phyloP scores from a whole-genome alignment of 1,284 basidiomycete genomes.

The Tylopilus microsporus region DNA sequence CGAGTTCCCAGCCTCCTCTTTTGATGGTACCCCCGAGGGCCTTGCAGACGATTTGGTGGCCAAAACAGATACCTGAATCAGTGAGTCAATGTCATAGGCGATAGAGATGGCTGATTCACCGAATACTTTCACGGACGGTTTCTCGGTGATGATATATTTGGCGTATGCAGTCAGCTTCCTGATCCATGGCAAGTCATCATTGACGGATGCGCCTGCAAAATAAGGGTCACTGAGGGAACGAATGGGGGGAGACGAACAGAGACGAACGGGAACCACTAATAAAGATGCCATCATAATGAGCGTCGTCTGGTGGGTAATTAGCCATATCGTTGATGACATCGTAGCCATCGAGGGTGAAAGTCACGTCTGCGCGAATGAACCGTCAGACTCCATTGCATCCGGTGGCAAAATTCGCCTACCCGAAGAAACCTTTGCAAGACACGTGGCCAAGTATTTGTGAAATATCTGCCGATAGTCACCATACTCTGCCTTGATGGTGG shows the following conservation, averaged over 20 bases:
- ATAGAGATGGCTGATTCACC: constrained; percentile 34
- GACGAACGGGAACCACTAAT: constrained; percentile 63
- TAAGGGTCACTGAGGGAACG: not conserved
- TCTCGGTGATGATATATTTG: constrained; percentile 40
- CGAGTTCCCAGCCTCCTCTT: constrained; percentile 65
- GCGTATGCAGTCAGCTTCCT: constrained; percentile 56
- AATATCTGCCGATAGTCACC: not conserved
- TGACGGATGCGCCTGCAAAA: constrained; percentile 22
- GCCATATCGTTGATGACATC: constrained; percentile 40
- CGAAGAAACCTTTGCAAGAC: constrained; percentile 7
- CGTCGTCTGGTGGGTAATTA: constrained; percentile 49
- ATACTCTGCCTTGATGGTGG: not conserved
- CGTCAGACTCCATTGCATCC: not conserved
- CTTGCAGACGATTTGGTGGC: constrained; percentile 77
- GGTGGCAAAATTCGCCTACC: not conserved
- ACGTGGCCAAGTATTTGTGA: not conserved
- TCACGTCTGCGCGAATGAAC: not conserved
- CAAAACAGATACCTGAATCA: constrained; percentile 76
- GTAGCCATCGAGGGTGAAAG: constrained; percentile 46
- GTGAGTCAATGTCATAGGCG: not conserved
- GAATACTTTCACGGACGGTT: constrained; percentile 59
- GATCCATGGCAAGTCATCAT: constrained; percentile 69
- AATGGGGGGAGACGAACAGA: not conserved
- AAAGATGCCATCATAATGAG: constrained; percentile 54
- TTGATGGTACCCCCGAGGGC: constrained; percentile 65